Percentiles rank a stretch among this genome's conserved stretches.
These are phyloP conservation scores for Plasmodium blacklocki DNA, from an alignment of 169 alveolate genomes.

Conservation along the genomic window DNA sequence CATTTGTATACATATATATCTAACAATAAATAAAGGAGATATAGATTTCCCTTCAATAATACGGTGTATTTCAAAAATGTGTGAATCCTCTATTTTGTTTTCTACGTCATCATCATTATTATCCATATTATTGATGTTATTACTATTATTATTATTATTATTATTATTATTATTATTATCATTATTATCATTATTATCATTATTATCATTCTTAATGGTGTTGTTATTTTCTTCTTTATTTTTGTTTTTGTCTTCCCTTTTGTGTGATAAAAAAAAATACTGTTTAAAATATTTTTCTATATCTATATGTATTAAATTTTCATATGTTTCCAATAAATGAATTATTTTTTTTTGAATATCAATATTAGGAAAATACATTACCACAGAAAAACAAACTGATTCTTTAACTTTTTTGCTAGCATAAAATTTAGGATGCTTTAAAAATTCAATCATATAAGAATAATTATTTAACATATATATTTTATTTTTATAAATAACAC, in stretches of 20 bases:
- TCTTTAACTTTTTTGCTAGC: slow-evolving; percentile 55
- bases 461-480: slow-evolving; percentile 32
- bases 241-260: background rate
- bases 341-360: slow-evolving; percentile 35
- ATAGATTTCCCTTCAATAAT: slow-evolving; percentile 22
- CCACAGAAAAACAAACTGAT: slow-evolving; percentile 11
- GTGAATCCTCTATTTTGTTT: background rate
- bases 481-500: slow-evolving; percentile 35
- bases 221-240: background rate
- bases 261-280: background rate
- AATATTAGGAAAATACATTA: slow-evolving; percentile 44
- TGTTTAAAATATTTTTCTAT: slow-evolving; percentile 23
- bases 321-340: slow-evolving; percentile 6
- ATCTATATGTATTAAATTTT: slow-evolving; percentile 42
- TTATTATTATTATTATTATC: background rate
- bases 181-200: too few relatives aligned
- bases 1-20: slow-evolving; percentile 58
- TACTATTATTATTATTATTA: too few relatives aligned
- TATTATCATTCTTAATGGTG: too few relatives aligned
- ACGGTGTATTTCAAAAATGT: slow-evolving; percentile 37
- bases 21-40: slow-evolving; percentile 45
- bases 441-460: slow-evolving; percentile 45
- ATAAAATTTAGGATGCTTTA: slow-evolving; percentile 53
- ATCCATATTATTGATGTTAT: too few relatives aligned
- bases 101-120: background rate